Evolutionary conservation across 192 early-diverging fungal species (phyloP).

Genomic region (Coemansia erecta): DNA sequence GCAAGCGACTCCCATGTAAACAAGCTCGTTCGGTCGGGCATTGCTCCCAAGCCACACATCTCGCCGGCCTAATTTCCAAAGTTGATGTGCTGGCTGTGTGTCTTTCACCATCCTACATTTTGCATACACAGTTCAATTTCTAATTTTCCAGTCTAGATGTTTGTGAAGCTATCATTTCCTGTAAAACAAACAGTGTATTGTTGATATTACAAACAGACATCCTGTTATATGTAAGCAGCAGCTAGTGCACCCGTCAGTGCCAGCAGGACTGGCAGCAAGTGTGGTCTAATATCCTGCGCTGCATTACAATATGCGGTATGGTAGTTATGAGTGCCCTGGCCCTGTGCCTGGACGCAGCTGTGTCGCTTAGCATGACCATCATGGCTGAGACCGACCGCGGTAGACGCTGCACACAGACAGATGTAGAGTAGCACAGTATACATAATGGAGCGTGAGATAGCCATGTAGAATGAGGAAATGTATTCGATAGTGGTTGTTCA

Average conservation of each 20-base stretch:
- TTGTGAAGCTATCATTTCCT: neutral
- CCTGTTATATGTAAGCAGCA: too few relatives aligned
- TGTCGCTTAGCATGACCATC: too few relatives aligned
- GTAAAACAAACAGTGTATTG: neutral
- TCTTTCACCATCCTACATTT: neutral
- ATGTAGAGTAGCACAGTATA: too few relatives aligned
- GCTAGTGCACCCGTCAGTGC: too few relatives aligned
- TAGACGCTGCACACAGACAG: too few relatives aligned
- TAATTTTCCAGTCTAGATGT: neutral
- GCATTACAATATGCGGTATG: too few relatives aligned
- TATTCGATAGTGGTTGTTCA: too few relatives aligned
- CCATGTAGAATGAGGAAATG: too few relatives aligned
- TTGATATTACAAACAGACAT: neutral
- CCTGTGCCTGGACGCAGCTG: too few relatives aligned
- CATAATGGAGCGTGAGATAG: too few relatives aligned
- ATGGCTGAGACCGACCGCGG: too few relatives aligned
- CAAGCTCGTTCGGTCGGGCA: conserved; percentile 40
- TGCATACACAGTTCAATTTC: conserved; percentile 1
- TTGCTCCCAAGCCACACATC: conserved; percentile 24
- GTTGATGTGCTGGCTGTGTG: neutral
- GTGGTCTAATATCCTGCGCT: neutral
- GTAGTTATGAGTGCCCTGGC: too few relatives aligned
- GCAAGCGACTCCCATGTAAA: conserved; percentile 11
- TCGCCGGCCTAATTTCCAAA: conserved; percentile 13
- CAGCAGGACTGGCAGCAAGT: neutral